A percentile compares a stretch with the other conserved stretches of the same genome.
Conservation (phyloP, 2,329 filamentous ascomycete species). For the Microsporum ferrugineum region DNA sequence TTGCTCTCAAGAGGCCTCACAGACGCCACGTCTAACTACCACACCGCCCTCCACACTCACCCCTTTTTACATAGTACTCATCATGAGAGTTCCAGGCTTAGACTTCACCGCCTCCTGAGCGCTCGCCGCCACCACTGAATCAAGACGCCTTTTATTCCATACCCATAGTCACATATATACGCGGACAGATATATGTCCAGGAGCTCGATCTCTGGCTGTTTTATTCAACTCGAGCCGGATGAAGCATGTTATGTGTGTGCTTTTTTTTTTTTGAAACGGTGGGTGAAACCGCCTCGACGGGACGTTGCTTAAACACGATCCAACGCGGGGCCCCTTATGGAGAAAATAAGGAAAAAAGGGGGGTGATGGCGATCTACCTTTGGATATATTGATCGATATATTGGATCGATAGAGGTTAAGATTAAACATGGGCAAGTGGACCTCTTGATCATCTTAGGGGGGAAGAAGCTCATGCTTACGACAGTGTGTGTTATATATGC, state of each 20-base stretch:
- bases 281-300: background rate
- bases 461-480: too few relatives aligned
- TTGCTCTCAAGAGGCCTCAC: background rate
- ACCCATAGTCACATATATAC: too few relatives aligned
- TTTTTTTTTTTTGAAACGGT: background rate
- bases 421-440: too few relatives aligned
- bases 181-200: too few relatives aligned
- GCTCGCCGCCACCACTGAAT: background rate
- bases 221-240: too few relatives aligned
- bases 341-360: background rate
- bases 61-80: background rate
- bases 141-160: too few relatives aligned
- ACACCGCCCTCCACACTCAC: background rate
- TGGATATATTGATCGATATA: background rate
- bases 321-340: background rate
- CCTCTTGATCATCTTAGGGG: too few relatives aligned
- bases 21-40: background rate
- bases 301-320: background rate
- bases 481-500: too few relatives aligned
- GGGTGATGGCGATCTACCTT: background rate
- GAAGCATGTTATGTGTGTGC: too few relatives aligned
- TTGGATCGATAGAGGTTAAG: background rate
- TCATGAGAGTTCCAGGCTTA: background rate
- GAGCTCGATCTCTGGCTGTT: too few relatives aligned
- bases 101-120: background rate